Conservation (phyloP, 495 filamentous ascomycete genomes). For the Penicillium fimorum region DNA sequence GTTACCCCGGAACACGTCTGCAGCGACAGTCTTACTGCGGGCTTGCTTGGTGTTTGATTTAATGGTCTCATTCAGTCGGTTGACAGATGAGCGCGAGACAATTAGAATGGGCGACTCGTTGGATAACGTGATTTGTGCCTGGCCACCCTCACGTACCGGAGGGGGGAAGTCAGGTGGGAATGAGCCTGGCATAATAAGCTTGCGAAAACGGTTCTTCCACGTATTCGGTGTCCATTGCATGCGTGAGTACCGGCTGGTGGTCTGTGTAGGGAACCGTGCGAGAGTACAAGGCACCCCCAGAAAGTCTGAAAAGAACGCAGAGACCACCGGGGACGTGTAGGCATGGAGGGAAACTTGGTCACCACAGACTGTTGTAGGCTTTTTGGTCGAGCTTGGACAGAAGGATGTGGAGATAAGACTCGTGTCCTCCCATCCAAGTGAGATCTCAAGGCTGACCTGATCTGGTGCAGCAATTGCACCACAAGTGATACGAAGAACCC, state of each 20-base stretch:
- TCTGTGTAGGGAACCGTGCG: conserved; percentile 69
- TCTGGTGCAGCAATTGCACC: conserved; percentile 24
- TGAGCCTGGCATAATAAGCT: conserved; percentile 51
- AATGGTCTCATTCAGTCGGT: conserved; percentile 71
- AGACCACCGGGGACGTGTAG: conserved; percentile 62
- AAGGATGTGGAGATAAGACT: conserved; percentile 44
- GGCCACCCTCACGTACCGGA: conserved; percentile 33
- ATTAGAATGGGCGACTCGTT: conserved; percentile 92
- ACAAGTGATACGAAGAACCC: conserved; percentile 52
- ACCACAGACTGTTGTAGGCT: conserved; percentile 70
- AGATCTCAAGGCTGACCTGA: conserved; percentile 46
- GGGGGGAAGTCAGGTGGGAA: conserved; percentile 54
- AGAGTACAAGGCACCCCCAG: conserved; percentile 76
- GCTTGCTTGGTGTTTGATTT: conserved; percentile 42
- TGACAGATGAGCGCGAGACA: conserved; percentile 77
- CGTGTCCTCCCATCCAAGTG: conserved; percentile 60
- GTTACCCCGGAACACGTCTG: conserved; percentile 81
- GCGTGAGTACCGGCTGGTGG: conserved; percentile 62
- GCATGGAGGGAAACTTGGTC: conserved; percentile 67
- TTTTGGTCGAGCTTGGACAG: conserved; percentile 32
- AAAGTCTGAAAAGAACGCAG: conserved; percentile 68
- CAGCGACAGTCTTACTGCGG: conserved; percentile 53
- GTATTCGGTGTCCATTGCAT: conserved; percentile 21
- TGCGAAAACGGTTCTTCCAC: conserved; percentile 35
- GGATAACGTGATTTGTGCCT: conserved; percentile 69